These are phyloP conservation scores for Chaetomium tenue DNA, from an alignment of 495 filamentous ascomycete species.

Conservation along the genomic window DNA sequence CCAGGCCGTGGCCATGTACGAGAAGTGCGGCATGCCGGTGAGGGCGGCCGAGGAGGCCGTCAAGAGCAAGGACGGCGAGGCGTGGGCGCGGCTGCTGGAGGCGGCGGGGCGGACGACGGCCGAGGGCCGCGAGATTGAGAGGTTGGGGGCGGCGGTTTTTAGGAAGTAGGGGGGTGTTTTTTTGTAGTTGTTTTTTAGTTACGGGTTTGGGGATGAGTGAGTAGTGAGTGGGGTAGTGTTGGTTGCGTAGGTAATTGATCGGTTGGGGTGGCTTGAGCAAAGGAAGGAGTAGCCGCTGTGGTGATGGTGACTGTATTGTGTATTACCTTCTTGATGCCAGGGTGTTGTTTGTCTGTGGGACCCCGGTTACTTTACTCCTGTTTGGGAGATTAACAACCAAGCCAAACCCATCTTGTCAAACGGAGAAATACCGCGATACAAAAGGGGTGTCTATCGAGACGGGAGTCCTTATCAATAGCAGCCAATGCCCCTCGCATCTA, in stretches of 20 bases:
- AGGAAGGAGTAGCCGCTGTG: too few species aligned
- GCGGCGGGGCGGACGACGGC: slow-evolving; percentile 43
- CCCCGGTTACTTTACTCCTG: too few species aligned
- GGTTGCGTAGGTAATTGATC: not conserved
- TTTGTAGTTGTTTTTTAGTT: not conserved
- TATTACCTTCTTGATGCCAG: too few species aligned
- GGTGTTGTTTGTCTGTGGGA: too few species aligned
- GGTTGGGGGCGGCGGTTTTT: slow-evolving; percentile 43
- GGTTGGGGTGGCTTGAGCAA: not conserved
- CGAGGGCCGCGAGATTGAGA: slow-evolving; percentile 51
- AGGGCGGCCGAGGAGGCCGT: slow-evolving; percentile 92
- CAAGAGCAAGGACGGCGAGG: slow-evolving; percentile 71
- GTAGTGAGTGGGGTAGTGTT: not conserved
- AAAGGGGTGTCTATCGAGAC: too few species aligned
- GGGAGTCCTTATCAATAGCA: too few species aligned
- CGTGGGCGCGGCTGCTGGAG: slow-evolving; percentile 49
- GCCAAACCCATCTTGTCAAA: too few species aligned
- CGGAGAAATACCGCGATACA: too few species aligned
- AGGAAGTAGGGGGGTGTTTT: slow-evolving; percentile 37
- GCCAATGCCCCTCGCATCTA: too few species aligned
- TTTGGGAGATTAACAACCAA: too few species aligned
- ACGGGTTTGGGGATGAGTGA: not conserved
- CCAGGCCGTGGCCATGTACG: slow-evolving; percentile 86
- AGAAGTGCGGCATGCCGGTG: slow-evolving; percentile 87
- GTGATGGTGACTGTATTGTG: not conserved